Evolutionary conservation across 1,284 basidiomycete genomes (phyloP).

Genomic region (Bondarzewia mesenterica): DNA sequence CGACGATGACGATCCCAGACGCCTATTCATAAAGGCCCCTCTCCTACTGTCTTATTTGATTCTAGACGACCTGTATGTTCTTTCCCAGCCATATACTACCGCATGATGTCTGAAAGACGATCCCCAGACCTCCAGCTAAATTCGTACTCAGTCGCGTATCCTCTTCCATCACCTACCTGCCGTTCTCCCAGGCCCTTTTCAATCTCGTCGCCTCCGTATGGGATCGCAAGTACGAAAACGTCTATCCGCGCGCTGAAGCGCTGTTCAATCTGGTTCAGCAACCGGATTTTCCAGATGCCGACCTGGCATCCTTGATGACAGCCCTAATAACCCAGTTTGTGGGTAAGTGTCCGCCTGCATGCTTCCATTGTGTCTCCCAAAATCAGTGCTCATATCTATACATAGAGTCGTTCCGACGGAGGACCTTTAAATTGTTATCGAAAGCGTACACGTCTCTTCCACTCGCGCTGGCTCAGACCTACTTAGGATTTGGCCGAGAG

Average conservation of each 20-base stretch:
- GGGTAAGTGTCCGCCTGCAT: constrained; percentile 31
- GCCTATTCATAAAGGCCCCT: constrained; percentile 45
- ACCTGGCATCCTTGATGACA: constrained; percentile 35
- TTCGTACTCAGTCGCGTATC: constrained; percentile 47
- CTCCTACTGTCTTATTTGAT: constrained; percentile 56
- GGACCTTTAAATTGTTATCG: constrained; percentile 45
- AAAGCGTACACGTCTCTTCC: constrained; percentile 57
- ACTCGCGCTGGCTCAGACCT: constrained; percentile 40
- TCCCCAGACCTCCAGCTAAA: constrained; percentile 45
- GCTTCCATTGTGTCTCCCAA: too few relatives aligned
- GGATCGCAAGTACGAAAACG: constrained; percentile 43
- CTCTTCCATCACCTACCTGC: constrained; percentile 29
- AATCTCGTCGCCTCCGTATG: constrained; percentile 40
- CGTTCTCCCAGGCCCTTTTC: constrained; percentile 37
- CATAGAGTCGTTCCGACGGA: constrained; percentile 40
- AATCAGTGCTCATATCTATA: neutral
- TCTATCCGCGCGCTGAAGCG: constrained; percentile 41
- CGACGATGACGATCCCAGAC: constrained; percentile 32
- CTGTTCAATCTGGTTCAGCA: constrained; percentile 34
- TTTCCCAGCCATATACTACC: neutral
- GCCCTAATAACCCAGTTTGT: constrained; percentile 39
- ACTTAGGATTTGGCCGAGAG: constrained; percentile 44
- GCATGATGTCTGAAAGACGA: neutral
- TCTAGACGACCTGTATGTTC: constrained; percentile 46
- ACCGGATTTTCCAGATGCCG: constrained; percentile 33